Percentiles rank a stretch among this genome's conserved stretches.
Evolutionary conservation across 2,329 filamentous ascomycete genomes (phyloP).

Genomic region (Botryotinia globosa): DNA sequence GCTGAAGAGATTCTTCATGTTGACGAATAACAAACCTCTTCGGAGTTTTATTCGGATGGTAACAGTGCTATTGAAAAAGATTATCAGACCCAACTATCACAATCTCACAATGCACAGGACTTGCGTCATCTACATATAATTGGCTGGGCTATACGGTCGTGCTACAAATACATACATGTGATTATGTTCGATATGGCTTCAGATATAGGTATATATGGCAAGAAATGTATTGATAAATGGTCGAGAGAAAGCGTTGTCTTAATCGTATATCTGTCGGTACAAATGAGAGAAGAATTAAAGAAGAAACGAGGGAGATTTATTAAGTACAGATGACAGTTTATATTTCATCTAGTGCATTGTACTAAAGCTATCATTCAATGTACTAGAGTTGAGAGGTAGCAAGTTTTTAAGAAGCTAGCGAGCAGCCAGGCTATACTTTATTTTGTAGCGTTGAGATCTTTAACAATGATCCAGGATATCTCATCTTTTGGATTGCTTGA

Average conservation of each 20-base stretch:
- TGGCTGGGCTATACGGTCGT: not conserved
- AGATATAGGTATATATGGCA: not conserved
- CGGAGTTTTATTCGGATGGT: not conserved
- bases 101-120: not conserved
- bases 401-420: not conserved
- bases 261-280: not conserved
- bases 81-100: not conserved
- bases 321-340: not conserved
- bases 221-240: not conserved
- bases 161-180: not conserved
- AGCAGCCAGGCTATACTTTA: not conserved
- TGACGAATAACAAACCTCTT: not conserved
- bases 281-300: not conserved
- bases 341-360: not conserved
- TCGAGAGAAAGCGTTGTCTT: not conserved
- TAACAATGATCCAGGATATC: not conserved
- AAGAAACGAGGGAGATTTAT: not conserved
- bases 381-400: not conserved
- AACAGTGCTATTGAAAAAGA: not conserved
- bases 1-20: not conserved
- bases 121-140: not conserved
- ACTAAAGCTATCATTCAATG: not conserved
- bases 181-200: not conserved
- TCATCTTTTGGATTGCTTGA: not conserved
- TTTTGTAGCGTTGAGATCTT: not conserved